Percentiles rank a stretch among this genome's conserved stretches.
Conservation (phyloP, 2,329 filamentous ascomycete genomes). For the Chalaropsis ovoidea region DNA sequence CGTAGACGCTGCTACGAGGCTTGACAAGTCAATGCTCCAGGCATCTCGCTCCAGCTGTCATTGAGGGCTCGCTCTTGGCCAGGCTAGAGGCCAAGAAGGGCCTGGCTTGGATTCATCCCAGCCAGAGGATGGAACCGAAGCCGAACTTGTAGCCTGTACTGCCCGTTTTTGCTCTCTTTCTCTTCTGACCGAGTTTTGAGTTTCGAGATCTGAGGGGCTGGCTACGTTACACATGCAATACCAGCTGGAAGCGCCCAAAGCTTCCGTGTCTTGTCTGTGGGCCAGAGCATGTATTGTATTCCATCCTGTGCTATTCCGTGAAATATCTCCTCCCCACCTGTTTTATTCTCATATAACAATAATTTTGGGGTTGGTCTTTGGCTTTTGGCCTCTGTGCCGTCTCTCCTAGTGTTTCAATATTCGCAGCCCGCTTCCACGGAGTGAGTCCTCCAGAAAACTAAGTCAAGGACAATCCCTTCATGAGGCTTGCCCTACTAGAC, state of each 20-base stretch:
- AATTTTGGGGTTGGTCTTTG: background rate
- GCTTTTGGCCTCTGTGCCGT: background rate
- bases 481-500: background rate
- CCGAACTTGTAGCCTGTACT: background rate
- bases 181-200: background rate
- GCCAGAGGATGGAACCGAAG: background rate
- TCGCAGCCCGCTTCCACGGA: background rate
- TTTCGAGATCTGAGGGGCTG: background rate
- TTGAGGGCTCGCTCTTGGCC: too few species aligned
- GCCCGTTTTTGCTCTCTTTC: background rate
- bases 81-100: too few species aligned
- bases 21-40: too few species aligned
- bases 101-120: background rate
- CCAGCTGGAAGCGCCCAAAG: constrained; percentile 3
- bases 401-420: background rate
- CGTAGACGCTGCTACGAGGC: too few species aligned
- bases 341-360: background rate
- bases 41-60: too few species aligned
- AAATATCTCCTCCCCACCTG: background rate
- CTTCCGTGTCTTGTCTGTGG: background rate
- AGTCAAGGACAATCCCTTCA: too few species aligned
- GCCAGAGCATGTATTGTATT: background rate
- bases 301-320: too few species aligned
- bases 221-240: constrained; percentile 6
- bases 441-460: too few species aligned